Evolutionary conservation across 2,329 filamentous ascomycete species (phyloP).

Genomic region (Penicillium olsonii): DNA sequence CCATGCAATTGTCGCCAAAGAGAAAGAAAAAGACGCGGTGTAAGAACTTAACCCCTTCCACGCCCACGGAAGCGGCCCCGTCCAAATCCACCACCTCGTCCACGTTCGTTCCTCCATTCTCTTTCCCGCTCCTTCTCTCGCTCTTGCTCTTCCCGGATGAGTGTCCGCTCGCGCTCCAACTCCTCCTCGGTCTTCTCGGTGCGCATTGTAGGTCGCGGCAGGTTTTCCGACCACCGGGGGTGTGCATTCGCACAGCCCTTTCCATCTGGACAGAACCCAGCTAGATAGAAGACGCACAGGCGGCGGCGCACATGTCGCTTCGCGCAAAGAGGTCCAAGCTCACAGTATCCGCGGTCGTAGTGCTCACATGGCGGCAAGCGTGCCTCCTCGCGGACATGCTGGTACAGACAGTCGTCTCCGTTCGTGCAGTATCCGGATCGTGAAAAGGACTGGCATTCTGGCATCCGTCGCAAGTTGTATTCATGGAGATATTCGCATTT

Average conservation of each 20-base stretch:
- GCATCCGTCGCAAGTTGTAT: constrained; percentile 97
- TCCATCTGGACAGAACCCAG: constrained; percentile 92
- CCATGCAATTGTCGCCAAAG: constrained; percentile 11
- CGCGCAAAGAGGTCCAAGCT: constrained; percentile 80
- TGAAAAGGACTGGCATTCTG: constrained; percentile 95
- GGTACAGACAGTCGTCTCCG: constrained; percentile 92
- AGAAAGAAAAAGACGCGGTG: background rate
- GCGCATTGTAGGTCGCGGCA: constrained; percentile 59
- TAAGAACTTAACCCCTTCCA: constrained; percentile 40
- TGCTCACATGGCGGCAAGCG: constrained; percentile 80
- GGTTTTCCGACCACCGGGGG: constrained; percentile 71
- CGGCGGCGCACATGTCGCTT: constrained; percentile 85
- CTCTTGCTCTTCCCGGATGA: constrained; percentile 63
- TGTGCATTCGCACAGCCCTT: constrained; percentile 75
- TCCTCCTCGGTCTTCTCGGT: constrained; percentile 74
- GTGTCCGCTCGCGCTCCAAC: constrained; percentile 58
- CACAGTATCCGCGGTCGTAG: constrained; percentile 94
- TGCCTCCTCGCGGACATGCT: constrained; percentile 82
- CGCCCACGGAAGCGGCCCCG: constrained; percentile 48
- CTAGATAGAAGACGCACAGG: constrained; percentile 82
- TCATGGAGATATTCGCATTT: constrained; percentile 97
- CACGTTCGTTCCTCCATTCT: constrained; percentile 55
- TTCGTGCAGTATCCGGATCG: constrained; percentile 94
- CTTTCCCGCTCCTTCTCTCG: constrained; percentile 56
- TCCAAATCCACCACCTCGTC: constrained; percentile 50